A percentile compares a stretch with the other conserved stretches of the same genome.
Evolutionary conservation across 2,329 filamentous ascomycete genomes (phyloP).

Genomic region (Dactylonectria macrodidyma): DNA sequence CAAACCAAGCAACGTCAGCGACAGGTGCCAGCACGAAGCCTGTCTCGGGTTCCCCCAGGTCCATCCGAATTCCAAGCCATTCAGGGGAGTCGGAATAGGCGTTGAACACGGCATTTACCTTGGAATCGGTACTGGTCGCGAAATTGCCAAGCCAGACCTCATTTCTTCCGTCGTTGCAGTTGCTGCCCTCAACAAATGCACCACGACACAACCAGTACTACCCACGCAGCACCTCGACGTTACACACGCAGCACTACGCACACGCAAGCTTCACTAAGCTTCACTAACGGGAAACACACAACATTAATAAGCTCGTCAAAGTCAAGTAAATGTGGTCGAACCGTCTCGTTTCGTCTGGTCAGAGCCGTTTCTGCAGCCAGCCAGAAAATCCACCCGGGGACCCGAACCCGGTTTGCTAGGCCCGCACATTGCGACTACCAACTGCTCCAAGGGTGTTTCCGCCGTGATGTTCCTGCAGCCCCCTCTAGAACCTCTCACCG

Average conservation of each 20-base stretch:
- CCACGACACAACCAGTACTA: not conserved
- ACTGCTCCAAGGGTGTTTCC: conserved; percentile 40
- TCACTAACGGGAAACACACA: not conserved
- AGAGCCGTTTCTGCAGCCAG: conserved; percentile 7
- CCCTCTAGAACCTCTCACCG: conserved; percentile 48
- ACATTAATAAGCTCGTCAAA: not conserved
- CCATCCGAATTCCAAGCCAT: conserved; percentile 42
- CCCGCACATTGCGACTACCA: conserved; percentile 6
- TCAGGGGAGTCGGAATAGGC: conserved; percentile 20
- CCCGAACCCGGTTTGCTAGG: conserved; percentile 38
- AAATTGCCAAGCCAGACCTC: not conserved
- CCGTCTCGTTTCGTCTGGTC: not conserved
- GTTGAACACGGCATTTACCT: not conserved
- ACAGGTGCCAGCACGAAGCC: conserved; percentile 32
- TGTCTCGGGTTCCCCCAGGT: conserved; percentile 33
- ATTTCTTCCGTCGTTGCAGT: not conserved
- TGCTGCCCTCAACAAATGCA: conserved; percentile 2
- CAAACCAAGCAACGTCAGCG: conserved; percentile 34
- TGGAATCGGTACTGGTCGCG: not conserved
- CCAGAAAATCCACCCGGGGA: conserved; percentile 35
- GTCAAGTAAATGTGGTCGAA: not conserved
- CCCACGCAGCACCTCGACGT: not conserved
- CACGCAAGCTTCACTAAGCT: too few relatives aligned
- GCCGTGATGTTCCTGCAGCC: conserved; percentile 47
- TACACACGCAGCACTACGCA: too few relatives aligned